phyloP scores from a whole-genome alignment of 768 basidiomycete genomes.

The Lactifluus piperatus region DNA sequence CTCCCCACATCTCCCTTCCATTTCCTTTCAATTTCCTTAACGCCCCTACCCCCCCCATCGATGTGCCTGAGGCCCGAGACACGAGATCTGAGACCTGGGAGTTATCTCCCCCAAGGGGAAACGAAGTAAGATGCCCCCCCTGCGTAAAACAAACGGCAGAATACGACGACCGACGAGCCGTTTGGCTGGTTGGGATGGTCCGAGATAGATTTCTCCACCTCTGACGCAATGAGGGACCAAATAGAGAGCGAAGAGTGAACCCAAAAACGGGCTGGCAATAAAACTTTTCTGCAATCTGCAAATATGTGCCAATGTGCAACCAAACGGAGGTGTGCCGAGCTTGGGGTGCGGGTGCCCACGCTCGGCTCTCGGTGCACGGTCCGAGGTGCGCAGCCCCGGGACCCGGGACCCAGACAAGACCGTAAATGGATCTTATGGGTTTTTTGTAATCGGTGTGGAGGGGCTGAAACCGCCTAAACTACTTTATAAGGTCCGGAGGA shows the following conservation, averaged over 20 bases:
- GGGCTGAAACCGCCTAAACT: neutral
- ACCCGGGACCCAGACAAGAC: slow-evolving; percentile 12
- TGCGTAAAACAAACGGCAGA: neutral
- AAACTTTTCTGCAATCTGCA: no score
- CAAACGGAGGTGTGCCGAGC: no score
- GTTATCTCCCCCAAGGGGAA: neutral
- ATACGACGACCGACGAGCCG: neutral
- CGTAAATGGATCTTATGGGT: neutral
- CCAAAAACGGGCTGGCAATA: no score
- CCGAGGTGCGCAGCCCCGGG: slow-evolving; percentile 10
- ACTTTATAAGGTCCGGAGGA: slow-evolving; percentile 10
- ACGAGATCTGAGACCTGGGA: no score
- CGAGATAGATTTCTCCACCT: no score
- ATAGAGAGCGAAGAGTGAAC: slow-evolving; percentile 2
- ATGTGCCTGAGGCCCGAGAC: neutral
- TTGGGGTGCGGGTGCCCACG: no score
- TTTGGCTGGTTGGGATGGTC: no score
- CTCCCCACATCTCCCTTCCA: neutral
- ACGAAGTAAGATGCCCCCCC: neutral
- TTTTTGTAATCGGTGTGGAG: neutral
- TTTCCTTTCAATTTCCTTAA: no score
- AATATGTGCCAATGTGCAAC: no score
- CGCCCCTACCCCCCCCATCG: neutral
- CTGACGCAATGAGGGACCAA: neutral
- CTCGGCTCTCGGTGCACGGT: neutral